Evolutionary conservation across 345 rosid genomes (phyloP).

Genomic region (Lenwebbia sp.): DNA sequence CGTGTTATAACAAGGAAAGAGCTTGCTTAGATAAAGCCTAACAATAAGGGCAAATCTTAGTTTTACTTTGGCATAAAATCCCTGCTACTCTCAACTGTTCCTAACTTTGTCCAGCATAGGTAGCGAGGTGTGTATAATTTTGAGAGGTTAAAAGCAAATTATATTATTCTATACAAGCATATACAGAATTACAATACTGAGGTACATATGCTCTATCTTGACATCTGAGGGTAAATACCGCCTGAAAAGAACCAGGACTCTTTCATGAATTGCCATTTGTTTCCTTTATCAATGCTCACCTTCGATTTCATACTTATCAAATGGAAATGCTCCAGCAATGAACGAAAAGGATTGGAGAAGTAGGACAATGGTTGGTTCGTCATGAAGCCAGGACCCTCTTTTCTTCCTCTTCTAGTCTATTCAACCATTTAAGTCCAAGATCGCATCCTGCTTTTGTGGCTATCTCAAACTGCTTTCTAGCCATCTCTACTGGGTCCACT

Average conservation of each 20-base stretch:
- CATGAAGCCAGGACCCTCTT: slow-evolving; percentile 17
- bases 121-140: not conserved
- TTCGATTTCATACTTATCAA: not conserved
- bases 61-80: not conserved
- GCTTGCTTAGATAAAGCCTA: not conserved
- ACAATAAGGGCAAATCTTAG: not conserved
- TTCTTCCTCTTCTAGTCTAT: slow-evolving; percentile 78
- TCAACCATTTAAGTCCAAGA: slow-evolving; percentile 74
- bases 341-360: not conserved
- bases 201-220: not conserved
- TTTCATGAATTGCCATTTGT: not conserved
- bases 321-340: not conserved
- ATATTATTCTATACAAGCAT: not conserved
- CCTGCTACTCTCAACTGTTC: not conserved
- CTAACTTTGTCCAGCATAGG: not conserved
- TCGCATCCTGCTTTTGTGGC: slow-evolving; percentile 73
- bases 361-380: not conserved
- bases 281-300: not conserved
- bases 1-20: not conserved
- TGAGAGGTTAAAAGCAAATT: not conserved
- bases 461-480: slow-evolving; percentile 62
- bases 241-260: not conserved
- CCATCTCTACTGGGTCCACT: slow-evolving; percentile 43
- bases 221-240: not conserved
- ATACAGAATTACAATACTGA: not conserved